Conservation (phyloP, 306 rosid species). For the Potentilla sterilis region DNA sequence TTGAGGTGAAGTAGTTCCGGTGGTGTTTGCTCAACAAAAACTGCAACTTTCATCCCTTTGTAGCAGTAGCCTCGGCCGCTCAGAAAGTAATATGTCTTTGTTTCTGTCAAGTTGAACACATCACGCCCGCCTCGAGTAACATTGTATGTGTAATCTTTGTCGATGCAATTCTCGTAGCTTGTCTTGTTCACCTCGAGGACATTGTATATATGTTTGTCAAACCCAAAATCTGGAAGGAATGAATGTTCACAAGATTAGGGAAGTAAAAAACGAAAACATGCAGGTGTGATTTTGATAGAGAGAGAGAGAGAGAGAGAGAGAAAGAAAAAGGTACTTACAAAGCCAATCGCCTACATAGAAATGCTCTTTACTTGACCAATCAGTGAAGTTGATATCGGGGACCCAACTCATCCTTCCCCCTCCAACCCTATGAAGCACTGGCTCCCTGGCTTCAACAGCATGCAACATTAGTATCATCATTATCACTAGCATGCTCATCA, state of each 20-base stretch:
- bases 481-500: neutral
- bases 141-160: conserved; percentile 13
- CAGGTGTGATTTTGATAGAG: neutral
- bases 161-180: conserved; percentile 25
- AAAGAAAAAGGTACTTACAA: conserved; percentile 48
- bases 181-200: conserved; percentile 34
- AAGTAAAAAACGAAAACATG: neutral
- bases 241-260: neutral
- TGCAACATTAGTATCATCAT: neutral
- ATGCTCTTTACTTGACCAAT: conserved; percentile 45
- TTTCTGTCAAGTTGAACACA: conserved; percentile 31
- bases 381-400: conserved; percentile 42
- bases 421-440: conserved; percentile 54
- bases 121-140: conserved; percentile 31
- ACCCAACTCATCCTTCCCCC: conserved; percentile 57
- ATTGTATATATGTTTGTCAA: conserved; percentile 21
- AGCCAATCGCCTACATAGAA: conserved; percentile 63
- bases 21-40: conserved; percentile 17
- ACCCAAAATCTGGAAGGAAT: conserved; percentile 34
- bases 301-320: too few species aligned
- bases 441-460: conserved; percentile 34
- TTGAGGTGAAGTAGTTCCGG: neutral
- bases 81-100: conserved; percentile 36
- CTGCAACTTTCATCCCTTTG: conserved; percentile 48
- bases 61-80: conserved; percentile 50